Percentiles rank a stretch among this genome's conserved stretches.
Conservation (phyloP, 2,329 filamentous ascomycete genomes). For the Pyricularia pennisetigena region DNA sequence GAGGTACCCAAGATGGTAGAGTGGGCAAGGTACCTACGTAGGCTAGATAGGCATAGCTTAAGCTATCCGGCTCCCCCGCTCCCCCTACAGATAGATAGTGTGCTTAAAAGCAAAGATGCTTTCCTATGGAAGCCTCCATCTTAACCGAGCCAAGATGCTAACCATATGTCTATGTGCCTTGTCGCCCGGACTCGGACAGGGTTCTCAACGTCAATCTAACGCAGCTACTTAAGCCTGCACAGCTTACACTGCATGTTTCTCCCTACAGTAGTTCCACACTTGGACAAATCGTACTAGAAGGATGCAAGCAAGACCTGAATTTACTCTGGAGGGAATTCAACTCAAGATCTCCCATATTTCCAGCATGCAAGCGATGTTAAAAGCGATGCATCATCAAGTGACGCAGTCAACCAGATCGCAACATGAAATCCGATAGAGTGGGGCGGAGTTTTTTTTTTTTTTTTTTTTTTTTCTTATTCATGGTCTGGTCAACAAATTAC, state of each 20-base stretch:
- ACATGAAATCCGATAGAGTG: neutral
- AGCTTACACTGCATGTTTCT: neutral
- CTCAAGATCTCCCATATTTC: neutral
- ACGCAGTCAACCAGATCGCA: neutral
- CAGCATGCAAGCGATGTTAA: neutral
- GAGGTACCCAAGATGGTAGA: neutral
- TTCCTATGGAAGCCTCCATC: neutral
- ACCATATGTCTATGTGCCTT: neutral
- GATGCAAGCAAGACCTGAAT: no score
- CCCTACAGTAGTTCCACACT: neutral
- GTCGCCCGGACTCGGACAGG: neutral
- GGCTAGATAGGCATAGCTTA: no score
- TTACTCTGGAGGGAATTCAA: neutral
- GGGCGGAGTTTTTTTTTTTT: neutral
- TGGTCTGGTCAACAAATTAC: neutral
- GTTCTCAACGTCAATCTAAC: neutral
- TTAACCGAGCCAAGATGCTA: neutral
- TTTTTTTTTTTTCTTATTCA: neutral
- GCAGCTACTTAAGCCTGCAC: neutral
- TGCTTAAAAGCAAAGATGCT: neutral
- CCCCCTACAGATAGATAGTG: no score
- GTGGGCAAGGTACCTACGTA: neutral
- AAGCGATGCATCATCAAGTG: neutral
- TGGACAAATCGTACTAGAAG: neutral
- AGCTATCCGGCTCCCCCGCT: no score